Percentiles rank a stretch among this genome's conserved stretches.
Evolutionary conservation across 148 eudicot species (phyloP).

Genomic region (Hydrangea macrophylla): DNA sequence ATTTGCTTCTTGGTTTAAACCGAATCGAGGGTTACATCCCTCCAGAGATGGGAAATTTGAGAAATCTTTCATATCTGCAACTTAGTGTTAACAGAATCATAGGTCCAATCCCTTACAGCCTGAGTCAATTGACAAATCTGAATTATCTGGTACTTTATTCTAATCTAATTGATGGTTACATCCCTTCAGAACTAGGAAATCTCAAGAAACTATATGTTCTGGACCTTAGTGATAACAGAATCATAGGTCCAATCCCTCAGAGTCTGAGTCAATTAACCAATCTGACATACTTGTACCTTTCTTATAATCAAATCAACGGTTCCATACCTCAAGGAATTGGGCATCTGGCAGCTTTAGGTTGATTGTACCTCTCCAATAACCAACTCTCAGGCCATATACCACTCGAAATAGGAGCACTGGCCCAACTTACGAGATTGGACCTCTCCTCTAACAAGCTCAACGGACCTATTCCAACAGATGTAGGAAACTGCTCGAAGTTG

Average conservation of each 20-base stretch:
- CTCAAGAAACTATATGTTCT: too few species aligned
- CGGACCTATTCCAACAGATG: not conserved
- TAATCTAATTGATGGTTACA: too few species aligned
- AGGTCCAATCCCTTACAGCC: not conserved
- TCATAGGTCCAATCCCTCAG: too few species aligned
- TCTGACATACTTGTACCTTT: not conserved
- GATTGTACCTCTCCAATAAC: not conserved
- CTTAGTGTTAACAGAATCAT: not conserved
- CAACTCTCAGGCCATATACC: not conserved
- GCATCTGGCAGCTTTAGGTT: too few species aligned
- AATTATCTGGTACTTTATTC: too few species aligned
- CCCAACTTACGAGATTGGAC: not conserved
- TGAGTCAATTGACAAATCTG: not conserved
- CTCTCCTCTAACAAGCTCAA: not conserved
- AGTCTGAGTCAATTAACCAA: not conserved
- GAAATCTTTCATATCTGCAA: too few species aligned
- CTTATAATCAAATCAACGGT: not conserved
- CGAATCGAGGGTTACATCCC: too few species aligned
- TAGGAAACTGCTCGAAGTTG: not conserved
- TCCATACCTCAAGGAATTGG: not conserved
- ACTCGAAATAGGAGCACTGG: not conserved
- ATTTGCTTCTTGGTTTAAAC: too few species aligned
- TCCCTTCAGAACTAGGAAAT: too few species aligned
- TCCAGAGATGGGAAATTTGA: too few species aligned
- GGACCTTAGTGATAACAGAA: too few species aligned